These are phyloP conservation scores for Aspergillus fumigatiaffinis DNA, from an alignment of 2,329 filamentous ascomycete genomes.

Conservation along the genomic window DNA sequence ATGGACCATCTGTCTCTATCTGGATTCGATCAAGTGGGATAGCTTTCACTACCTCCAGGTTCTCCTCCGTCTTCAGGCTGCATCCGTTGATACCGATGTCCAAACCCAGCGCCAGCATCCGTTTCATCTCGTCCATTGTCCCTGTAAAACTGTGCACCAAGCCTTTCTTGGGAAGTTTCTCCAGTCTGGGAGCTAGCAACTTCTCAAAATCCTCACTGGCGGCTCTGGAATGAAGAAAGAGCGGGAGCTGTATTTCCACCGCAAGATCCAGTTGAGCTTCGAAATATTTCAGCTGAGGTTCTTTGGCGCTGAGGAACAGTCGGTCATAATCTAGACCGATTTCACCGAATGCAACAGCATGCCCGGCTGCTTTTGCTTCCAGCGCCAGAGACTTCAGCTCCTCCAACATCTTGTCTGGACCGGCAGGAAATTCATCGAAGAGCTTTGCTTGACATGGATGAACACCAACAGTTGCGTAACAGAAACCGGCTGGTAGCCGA, in stretches of 20 bases:
- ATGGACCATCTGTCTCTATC: conserved; percentile 95
- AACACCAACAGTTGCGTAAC: conserved; percentile 88
- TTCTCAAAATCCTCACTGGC: conserved; percentile 79
- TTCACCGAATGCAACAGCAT: conserved; percentile 82
- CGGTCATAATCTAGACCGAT: conserved; percentile 96
- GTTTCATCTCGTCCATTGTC: conserved; percentile 75
- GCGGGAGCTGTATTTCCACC: conserved; percentile 69
- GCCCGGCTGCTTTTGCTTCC: conserved; percentile 52
- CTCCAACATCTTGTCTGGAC: conserved; percentile 45
- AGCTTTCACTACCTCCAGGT: conserved; percentile 75
- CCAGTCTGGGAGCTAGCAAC: conserved; percentile 61
- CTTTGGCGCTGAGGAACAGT: conserved; percentile 73
- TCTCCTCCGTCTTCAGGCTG: conserved; percentile 90
- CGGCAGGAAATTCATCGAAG: conserved; percentile 60
- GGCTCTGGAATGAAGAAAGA: conserved; percentile 89
- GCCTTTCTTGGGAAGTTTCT: conserved; percentile 67
- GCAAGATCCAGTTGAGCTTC: conserved; percentile 76
- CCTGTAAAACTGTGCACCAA: conserved; percentile 96
- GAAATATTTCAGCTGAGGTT: conserved; percentile 81
- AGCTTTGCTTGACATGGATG: conserved; percentile 84
- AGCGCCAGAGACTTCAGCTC: conserved; percentile 63
- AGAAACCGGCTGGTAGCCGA: conserved; percentile 60
- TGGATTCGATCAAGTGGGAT: conserved; percentile 78
- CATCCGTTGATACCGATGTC: conserved; percentile 97
- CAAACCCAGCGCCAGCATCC: conserved; percentile 74